These are phyloP conservation scores for Gynochthodes officinalis DNA, from an alignment of 257 asterid genomes.

Conservation along the genomic window DNA sequence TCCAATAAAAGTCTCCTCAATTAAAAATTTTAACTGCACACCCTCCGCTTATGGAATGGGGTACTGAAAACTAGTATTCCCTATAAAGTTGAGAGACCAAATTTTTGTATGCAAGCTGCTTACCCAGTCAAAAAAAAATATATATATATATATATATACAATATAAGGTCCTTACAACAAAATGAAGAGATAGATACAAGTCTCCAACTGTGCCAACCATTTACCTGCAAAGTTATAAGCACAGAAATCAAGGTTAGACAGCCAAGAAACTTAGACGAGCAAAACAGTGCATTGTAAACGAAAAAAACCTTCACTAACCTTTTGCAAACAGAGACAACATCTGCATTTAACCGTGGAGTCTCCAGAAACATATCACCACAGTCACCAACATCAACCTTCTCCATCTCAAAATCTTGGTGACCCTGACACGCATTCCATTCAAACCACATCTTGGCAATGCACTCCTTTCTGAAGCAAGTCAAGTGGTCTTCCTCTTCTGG, in stretches of 20 bases:
- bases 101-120: background rate
- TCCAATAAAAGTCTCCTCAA: no score
- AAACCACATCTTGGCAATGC: conserved; percentile 22
- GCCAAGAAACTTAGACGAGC: background rate
- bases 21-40: no score
- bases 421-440: conserved; percentile 25
- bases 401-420: conserved; percentile 10
- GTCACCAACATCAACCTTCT: conserved; percentile 4
- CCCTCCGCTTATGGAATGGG: no score
- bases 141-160: no score
- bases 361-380: conserved; percentile 42
- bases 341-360: conserved; percentile 40
- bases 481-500: conserved; percentile 71
- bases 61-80: no score
- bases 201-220: background rate
- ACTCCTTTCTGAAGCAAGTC: conserved; percentile 36
- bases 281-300: background rate
- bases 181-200: background rate
- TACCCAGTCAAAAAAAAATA: background rate
- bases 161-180: background rate
- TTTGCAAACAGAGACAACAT: conserved; percentile 38
- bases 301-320: conserved; percentile 31
- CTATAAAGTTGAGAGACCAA: background rate
- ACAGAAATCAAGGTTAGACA: background rate
- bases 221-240: conserved; percentile 1